Conservation (phyloP, 2,329 filamentous ascomycete species). For the Thielaviopsis cerberus region DNA sequence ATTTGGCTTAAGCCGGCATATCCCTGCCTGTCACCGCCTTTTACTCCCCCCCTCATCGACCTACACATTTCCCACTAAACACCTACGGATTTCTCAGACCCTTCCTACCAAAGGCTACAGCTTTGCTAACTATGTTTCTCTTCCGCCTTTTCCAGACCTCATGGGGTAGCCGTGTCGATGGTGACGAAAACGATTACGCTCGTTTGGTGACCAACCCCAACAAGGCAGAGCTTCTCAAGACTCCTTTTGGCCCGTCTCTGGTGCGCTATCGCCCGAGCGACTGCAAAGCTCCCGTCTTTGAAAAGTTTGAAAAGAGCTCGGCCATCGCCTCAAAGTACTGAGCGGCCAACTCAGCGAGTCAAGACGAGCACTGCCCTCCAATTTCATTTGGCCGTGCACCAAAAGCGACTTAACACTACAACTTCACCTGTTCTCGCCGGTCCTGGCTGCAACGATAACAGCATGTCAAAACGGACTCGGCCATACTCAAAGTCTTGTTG, state of each 20-base stretch:
- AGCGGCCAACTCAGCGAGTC: slow-evolving; percentile 17
- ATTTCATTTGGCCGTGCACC: background rate
- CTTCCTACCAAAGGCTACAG: too few species aligned
- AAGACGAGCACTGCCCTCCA: slow-evolving; percentile 16
- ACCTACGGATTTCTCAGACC: too few species aligned
- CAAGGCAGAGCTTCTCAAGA: slow-evolving; percentile 18
- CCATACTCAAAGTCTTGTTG: too few species aligned
- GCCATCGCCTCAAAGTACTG: background rate
- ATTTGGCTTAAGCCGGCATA: slow-evolving; percentile 4
- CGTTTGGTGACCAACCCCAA: slow-evolving; percentile 38
- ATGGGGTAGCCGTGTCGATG: slow-evolving; percentile 85
- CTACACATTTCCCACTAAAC: background rate
- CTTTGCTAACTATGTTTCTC: slow-evolving; percentile 4
- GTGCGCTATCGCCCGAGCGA: slow-evolving; percentile 24
- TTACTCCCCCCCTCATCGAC: background rate
- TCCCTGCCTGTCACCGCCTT: background rate
- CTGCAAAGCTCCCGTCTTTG: slow-evolving; percentile 24
- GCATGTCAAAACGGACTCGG: too few species aligned
- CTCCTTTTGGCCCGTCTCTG: slow-evolving; percentile 26
- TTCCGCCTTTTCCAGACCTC: slow-evolving; percentile 45
- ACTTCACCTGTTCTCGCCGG: slow-evolving; percentile 10
- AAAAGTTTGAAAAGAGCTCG: background rate
- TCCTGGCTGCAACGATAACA: background rate
- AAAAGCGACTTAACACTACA: slow-evolving; percentile 13
- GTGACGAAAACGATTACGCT: slow-evolving; percentile 62